Conservation (phyloP, 1,284 basidiomycete genomes). For the Apiotrichum veenhuisii region DNA sequence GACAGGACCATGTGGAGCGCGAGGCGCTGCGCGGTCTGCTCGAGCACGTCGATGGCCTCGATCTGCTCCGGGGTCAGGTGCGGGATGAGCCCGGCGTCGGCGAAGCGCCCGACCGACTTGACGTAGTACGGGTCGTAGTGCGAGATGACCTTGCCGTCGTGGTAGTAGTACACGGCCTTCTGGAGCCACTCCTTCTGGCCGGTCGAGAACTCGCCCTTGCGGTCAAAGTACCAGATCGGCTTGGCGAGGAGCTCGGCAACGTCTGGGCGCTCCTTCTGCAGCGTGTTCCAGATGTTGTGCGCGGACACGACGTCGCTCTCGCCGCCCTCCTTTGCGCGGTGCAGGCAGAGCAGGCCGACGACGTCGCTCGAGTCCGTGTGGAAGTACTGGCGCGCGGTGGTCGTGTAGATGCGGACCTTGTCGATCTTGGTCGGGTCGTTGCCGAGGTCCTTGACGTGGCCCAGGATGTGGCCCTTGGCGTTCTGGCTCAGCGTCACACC, state of each 20-base stretch:
- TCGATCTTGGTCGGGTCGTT: slow-evolving; percentile 49
- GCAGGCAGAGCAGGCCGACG: slow-evolving; percentile 51
- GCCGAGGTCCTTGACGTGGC: slow-evolving; percentile 51
- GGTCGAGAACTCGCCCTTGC: slow-evolving; percentile 27
- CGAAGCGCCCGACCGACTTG: slow-evolving; percentile 20
- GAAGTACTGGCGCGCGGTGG: slow-evolving; percentile 50
- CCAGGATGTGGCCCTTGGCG: slow-evolving; percentile 48
- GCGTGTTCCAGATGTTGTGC: slow-evolving; percentile 49
- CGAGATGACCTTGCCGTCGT: slow-evolving; percentile 23
- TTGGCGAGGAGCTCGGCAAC: slow-evolving; percentile 41
- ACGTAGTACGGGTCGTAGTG: slow-evolving; percentile 41
- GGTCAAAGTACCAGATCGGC: slow-evolving; percentile 42
- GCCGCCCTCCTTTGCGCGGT: slow-evolving; percentile 49
- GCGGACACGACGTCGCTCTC: slow-evolving; percentile 51
- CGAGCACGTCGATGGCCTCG: slow-evolving; percentile 49
- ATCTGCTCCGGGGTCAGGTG: slow-evolving; percentile 35
- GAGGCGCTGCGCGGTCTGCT: slow-evolving; percentile 46
- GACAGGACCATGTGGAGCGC: slow-evolving; percentile 50
- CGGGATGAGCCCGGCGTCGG: slow-evolving; percentile 48
- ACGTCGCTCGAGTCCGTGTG: slow-evolving; percentile 44
- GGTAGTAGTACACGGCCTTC: slow-evolving; percentile 21
- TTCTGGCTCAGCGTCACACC: slow-evolving; percentile 47
- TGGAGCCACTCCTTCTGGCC: slow-evolving; percentile 24
- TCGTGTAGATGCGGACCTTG: slow-evolving; percentile 52
- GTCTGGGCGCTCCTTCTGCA: slow-evolving; percentile 49